Base-by-base conservation (phyloP, 495 filamentous ascomycete species). In the Talaromyces liani region DNA sequence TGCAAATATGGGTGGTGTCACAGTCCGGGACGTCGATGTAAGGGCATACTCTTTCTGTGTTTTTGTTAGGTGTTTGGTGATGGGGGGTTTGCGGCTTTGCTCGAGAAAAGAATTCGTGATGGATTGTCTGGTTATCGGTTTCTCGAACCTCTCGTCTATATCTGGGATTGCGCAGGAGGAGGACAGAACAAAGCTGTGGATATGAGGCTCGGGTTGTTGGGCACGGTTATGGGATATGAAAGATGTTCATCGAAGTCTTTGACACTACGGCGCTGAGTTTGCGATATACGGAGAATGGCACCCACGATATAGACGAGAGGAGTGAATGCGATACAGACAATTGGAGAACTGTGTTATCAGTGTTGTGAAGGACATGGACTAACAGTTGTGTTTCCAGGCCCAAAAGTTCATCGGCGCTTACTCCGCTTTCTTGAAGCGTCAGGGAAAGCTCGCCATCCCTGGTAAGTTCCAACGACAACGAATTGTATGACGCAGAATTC, bases 371-470 rank as follows among this genome's bases (percentile, higher is more conserved):
- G n/a, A n/a, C n/a, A n/a, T n/a, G 70, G 68, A 71, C 68, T 72
- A 70, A 76, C 66, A 25, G 62, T 65, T 45, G 4, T 31, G 29
- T 64, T 65, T 69, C 77, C 72, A 89, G 89, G 90, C 92, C 75
- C 89, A 93, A 76, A 93, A 97, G 84, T 97, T 97, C 84, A 93
- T 97, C 79, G 78, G 83, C 65, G 89, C 91, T 78, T 98, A 98
- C 80, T 88, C 92, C 70, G 91, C 88, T 78, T 98, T 98, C 86
- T 80, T 98, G 85, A 98, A 98, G 88, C 87, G 93, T 74, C 93
- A 97, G 84, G 93, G 93, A 76, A 97, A 97, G 85, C 91, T 98
- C 69, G 92, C 91, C 73, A 95, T 97, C 72, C 93, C 93, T 73
- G 92, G 92, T 93, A 64, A 60, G 75, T 75, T 67, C 22, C 22